Base-by-base conservation (phyloP, 805 yeast species). In the Wickerhamomyces queroliae region DNA sequence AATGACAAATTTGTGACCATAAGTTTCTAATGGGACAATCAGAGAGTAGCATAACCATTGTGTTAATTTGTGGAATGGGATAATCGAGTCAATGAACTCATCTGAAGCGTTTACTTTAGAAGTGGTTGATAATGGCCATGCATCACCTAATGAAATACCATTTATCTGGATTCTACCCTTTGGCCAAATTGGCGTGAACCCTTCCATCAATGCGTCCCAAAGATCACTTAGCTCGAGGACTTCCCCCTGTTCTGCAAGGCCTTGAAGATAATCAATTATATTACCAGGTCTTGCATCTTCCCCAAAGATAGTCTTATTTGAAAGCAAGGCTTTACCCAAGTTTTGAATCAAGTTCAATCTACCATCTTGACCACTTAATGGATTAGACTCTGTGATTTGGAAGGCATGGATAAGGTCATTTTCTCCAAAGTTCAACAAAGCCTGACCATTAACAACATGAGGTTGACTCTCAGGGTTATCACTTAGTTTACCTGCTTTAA, bases 41-140 rank as follows among this genome's bases (percentile, higher is more conserved):
- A 79, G 55, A 2, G 85, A 79, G 52, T 79, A 79, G 17, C 82
- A 72, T 9, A 79, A 61, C 85, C 85, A 79, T 55, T 79, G 86
- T 0, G 83, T 76, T 28, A 80, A 62, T 43, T 80, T 79, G 49
- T 79, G 85, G 57, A 79, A 79, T 3, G 84, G 78, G 15, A 76
- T 76, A 35, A 78, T 69, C 33, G 61, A 60, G 28, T 66, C 71
- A n/a, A 46, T 38, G 7, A 44, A 32, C 7, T 50, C 54, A 3
- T 42, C 36, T 0, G 47, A 39, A 3, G 50, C 44, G 9, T 46
- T 49, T 2, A 48, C 22, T 23, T 52, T 46, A 6, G 52, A 33
- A 19, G 64, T 64, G 19, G 65, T 63, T 27, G 66, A 51, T 21
- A 71, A 61, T 31, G 59, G 58, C 85, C 85, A 80, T 7, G 81